Percentiles rank a stretch among this genome's conserved stretches.
Conservation (phyloP, 176 grass and related monocot genomes). For the Triticum turgidum region DNA sequence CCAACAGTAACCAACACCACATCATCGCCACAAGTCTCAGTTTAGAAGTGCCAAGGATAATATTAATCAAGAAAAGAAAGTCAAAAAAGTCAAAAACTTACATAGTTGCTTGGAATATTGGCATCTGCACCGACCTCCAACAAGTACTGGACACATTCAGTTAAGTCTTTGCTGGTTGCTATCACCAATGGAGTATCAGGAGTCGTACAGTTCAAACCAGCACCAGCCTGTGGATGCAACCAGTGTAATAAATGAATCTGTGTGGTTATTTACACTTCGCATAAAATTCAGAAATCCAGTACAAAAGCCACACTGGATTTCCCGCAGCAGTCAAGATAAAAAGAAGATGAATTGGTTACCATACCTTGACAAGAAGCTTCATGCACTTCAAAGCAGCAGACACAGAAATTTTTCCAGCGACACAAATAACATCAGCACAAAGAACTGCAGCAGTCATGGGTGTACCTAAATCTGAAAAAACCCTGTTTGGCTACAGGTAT, state of each 20-base stretch:
- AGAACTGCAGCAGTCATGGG: conserved; percentile 30
- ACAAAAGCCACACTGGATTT: not conserved
- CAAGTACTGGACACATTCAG: conserved; percentile 33
- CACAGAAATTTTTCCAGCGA: conserved; percentile 17
- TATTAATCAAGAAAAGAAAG: not conserved
- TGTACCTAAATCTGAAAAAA: conserved; percentile 17
- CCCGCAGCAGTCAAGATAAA: not conserved
- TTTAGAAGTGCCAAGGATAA: not conserved
- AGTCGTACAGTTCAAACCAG: conserved; percentile 32
- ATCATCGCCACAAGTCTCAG: not conserved
- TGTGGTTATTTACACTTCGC: not conserved
- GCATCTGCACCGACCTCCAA: conserved; percentile 35
- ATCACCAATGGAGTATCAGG: conserved; percentile 44
- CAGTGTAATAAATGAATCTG: not conserved
- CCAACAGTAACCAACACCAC: not conserved
- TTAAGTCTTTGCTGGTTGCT: conserved; percentile 22
- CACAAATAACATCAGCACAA: conserved; percentile 27
- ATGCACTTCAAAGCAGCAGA: conserved; percentile 33
- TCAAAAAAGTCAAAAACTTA: not conserved
- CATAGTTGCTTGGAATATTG: conserved; percentile 35
- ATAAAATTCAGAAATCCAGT: not conserved
- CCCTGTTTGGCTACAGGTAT: conserved; percentile 24
- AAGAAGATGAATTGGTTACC: not conserved
- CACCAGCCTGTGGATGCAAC: conserved; percentile 30
- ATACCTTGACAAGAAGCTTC: conserved; percentile 33